Percentiles rank a stretch among this genome's conserved stretches.
Conservation (phyloP, 2,329 filamentous ascomycete species). For the Paracoccidioides brasiliensis region DNA sequence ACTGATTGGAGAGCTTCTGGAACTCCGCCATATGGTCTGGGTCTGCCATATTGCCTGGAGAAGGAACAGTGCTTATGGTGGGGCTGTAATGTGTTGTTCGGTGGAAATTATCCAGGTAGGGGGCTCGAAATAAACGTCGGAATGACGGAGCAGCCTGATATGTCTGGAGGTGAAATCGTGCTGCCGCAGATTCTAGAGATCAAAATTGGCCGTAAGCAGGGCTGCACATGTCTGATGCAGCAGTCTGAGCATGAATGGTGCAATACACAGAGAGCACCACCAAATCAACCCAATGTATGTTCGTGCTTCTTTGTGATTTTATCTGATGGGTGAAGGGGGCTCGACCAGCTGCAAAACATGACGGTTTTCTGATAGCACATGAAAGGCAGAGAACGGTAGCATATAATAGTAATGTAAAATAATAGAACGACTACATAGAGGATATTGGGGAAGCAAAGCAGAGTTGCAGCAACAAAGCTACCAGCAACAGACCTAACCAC, state of each 20-base stretch:
- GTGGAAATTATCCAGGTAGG: conserved; percentile 5
- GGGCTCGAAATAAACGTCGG: neutral
- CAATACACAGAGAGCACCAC: neutral
- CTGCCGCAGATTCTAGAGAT: conserved; percentile 19
- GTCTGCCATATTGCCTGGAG: conserved; percentile 44
- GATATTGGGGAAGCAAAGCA: neutral
- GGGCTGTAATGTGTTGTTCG: conserved; percentile 16
- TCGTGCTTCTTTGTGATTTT: neutral
- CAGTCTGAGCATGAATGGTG: neutral
- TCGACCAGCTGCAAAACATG: neutral
- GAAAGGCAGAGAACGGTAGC: neutral
- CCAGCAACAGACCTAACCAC: neutral
- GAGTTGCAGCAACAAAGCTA: neutral
- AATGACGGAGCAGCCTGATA: neutral
- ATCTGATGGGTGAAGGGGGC: neutral
- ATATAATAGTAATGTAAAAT: neutral
- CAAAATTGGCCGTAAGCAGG: conserved; percentile 19
- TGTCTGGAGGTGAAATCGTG: conserved; percentile 15
- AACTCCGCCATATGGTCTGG: conserved; percentile 38
- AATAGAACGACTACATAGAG: neutral
- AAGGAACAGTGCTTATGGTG: conserved; percentile 26
- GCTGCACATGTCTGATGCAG: neutral
- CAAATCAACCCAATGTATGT: neutral
- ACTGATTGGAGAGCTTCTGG: conserved; percentile 49
- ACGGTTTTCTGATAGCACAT: neutral